Evolutionary conservation across 192 early-diverging fungal genomes (phyloP).

Genomic region (Backusella tarrabulga): DNA sequence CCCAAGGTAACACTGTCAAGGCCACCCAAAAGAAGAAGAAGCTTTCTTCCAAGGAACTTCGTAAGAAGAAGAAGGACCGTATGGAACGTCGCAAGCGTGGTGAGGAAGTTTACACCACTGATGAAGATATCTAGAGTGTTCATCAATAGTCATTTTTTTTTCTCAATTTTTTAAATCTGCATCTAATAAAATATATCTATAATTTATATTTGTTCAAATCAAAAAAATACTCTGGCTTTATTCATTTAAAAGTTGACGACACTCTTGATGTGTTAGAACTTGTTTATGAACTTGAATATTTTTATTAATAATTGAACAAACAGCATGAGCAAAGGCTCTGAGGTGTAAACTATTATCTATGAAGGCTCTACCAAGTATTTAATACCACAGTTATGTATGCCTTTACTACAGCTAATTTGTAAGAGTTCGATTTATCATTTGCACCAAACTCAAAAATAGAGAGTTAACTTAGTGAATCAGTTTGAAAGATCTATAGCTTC

Average conservation of each 20-base stretch:
- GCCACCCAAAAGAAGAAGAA: conserved; percentile 60
- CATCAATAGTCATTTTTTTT: background rate
- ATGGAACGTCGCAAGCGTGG: conserved; percentile 58
- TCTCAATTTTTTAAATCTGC: background rate
- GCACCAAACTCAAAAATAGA: too few relatives aligned
- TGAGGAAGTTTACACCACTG: conserved; percentile 43
- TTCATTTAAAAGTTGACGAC: background rate
- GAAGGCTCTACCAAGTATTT: too few relatives aligned
- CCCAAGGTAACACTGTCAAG: conserved; percentile 75
- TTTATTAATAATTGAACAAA: too few relatives aligned
- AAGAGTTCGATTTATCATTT: too few relatives aligned
- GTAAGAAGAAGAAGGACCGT: conserved; percentile 60
- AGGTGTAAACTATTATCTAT: too few relatives aligned
- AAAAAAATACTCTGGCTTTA: background rate
- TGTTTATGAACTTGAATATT: too few relatives aligned
- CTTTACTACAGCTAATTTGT: too few relatives aligned
- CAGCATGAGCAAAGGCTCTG: too few relatives aligned
- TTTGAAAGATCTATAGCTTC: too few relatives aligned
- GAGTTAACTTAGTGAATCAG: too few relatives aligned
- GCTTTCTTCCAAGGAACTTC: conserved; percentile 51
- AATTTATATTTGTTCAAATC: background rate
- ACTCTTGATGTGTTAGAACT: too few relatives aligned
- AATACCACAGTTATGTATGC: too few relatives aligned
- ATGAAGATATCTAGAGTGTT: conserved; percentile 19
- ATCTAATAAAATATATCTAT: background rate